These are phyloP conservation scores for Arthroderma sp. DNA, from an alignment of 2,329 filamentous ascomycete species.

Conservation along the genomic window DNA sequence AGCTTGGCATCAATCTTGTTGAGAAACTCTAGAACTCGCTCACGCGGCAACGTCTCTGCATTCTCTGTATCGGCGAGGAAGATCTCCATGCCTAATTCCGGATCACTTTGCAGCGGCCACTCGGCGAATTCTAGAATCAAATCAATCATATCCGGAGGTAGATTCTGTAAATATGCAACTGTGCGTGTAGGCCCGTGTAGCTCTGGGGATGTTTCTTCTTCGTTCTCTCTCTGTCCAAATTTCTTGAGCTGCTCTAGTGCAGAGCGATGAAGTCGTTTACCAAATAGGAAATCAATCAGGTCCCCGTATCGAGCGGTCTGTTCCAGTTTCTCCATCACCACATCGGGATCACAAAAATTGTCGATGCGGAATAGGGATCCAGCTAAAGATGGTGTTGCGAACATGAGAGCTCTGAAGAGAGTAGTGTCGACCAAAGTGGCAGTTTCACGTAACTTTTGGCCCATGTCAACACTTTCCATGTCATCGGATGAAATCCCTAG, in stretches of 20 bases:
- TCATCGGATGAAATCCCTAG: conserved; percentile 41
- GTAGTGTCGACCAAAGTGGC: conserved; percentile 86
- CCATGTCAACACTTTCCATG: conserved; percentile 45
- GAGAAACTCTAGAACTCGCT: conserved; percentile 63
- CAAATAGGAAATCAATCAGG: conserved; percentile 93
- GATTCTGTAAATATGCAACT: conserved; percentile 75
- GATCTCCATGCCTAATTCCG: conserved; percentile 74
- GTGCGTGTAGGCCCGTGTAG: conserved; percentile 75
- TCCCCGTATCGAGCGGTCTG: conserved; percentile 83
- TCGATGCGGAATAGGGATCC: conserved; percentile 86
- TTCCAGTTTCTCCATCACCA: conserved; percentile 84
- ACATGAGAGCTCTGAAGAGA: conserved; percentile 91
- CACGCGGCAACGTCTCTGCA: conserved; percentile 73
- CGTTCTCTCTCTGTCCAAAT: conserved; percentile 47
- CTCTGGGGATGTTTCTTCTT: conserved; percentile 32
- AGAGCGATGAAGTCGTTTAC: conserved; percentile 82
- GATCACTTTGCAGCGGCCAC: conserved; percentile 67
- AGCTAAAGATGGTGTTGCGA: conserved; percentile 70
- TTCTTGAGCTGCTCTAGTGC: conserved; percentile 70
- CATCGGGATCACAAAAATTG: conserved; percentile 93
- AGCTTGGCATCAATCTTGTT: conserved; percentile 55
- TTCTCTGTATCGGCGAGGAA: conserved; percentile 92
- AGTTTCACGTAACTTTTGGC: conserved; percentile 58
- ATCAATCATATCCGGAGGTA: conserved; percentile 78
- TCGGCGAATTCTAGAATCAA: conserved; percentile 81